Evolutionary conservation across 768 basidiomycete species (phyloP).

Genomic region (Collybia nuda): DNA sequence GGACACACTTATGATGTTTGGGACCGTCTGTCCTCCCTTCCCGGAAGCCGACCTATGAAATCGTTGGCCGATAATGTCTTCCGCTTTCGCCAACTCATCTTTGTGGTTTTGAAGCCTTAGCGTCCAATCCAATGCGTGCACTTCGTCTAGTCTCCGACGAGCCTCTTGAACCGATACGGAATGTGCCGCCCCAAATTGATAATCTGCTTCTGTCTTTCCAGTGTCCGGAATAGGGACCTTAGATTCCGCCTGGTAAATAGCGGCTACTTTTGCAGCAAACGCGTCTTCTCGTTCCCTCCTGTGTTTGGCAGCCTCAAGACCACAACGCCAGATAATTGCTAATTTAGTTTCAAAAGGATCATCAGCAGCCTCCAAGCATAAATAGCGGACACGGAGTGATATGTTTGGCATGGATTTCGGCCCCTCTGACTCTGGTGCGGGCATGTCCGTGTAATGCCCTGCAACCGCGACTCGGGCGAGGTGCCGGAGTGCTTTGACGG

Average conservation of each 20-base stretch:
- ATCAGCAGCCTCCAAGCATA: conserved; percentile 81
- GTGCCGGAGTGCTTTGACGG: conserved; percentile 75
- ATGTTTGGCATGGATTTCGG: conserved; percentile 73
- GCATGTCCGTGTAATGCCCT: conserved; percentile 52
- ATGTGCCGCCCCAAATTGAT: conserved; percentile 63
- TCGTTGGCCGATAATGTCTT: conserved; percentile 43
- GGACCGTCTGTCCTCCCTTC: conserved; percentile 28
- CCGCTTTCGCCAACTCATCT: conserved; percentile 48
- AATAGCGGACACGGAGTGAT: conserved; percentile 50
- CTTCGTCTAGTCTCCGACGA: conserved; percentile 59
- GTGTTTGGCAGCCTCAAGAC: conserved; percentile 66
- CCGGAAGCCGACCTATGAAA: conserved; percentile 36
- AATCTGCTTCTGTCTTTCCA: conserved; percentile 42
- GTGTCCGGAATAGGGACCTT: conserved; percentile 21
- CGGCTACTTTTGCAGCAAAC: conserved; percentile 76
- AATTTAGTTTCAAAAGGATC: conserved; percentile 80
- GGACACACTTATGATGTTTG: conserved; percentile 43
- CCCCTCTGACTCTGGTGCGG: conserved; percentile 66
- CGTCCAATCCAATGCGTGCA: conserved; percentile 76
- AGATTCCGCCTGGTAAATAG: conserved; percentile 48
- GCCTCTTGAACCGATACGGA: conserved; percentile 75
- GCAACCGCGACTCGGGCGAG: conserved; percentile 53
- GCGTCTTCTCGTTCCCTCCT: conserved; percentile 77
- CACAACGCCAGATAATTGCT: conserved; percentile 72
- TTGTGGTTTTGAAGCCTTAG: conserved; percentile 48